A percentile compares a stretch with the other conserved stretches of the same genome.
Evolutionary conservation across 2,329 filamentous ascomycete genomes (phyloP).

Genomic region (Nemania sp.): DNA sequence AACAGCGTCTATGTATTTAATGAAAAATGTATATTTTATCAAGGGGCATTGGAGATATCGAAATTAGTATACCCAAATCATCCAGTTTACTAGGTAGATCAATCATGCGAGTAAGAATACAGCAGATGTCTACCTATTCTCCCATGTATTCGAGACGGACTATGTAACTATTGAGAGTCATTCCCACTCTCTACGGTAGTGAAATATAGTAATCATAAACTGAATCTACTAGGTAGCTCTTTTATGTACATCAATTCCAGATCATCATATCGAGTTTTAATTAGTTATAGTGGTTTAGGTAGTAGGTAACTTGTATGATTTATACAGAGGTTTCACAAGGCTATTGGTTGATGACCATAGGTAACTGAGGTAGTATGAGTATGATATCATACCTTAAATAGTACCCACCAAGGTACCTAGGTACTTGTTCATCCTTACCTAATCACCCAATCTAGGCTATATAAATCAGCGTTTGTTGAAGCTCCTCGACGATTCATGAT

Average conservation of each 20-base stretch:
- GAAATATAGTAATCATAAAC: background rate
- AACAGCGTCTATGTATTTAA: constrained; percentile 14
- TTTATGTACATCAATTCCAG: no score
- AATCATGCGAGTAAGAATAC: constrained; percentile 4
- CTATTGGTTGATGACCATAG: no score
- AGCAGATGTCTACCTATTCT: constrained; percentile 11
- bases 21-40: constrained; percentile 15
- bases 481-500: constrained; percentile 39
- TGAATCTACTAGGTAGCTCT: background rate
- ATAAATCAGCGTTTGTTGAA: constrained; percentile 37
- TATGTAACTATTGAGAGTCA: background rate
- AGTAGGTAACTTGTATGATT: background rate
- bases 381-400: no score
- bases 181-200: background rate
- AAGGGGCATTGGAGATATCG: background rate
- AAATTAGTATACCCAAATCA: constrained; percentile 25
- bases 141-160: background rate
- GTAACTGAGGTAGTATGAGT: no score
- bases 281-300: no score
- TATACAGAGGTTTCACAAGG: no score
- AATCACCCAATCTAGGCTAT: background rate
- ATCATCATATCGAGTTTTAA: no score
- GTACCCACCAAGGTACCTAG: no score
- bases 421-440: background rate
- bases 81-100: constrained; percentile 9